These are phyloP conservation scores for Penicillium robsamsonii DNA, from an alignment of 495 filamentous ascomycete species.

Conservation along the genomic window DNA sequence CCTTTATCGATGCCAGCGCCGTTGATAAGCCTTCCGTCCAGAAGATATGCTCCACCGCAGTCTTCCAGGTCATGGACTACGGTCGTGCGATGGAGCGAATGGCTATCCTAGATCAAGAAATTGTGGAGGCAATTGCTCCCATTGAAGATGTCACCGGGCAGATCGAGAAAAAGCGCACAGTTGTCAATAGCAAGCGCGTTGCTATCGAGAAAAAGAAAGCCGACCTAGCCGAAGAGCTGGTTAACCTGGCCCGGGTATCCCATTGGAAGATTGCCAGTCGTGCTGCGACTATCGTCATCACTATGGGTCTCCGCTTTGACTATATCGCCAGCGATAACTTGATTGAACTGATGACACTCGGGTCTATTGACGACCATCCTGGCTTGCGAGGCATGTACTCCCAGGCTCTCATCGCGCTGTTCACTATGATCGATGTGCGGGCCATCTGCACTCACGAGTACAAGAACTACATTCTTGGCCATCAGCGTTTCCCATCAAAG, in stretches of 20 bases:
- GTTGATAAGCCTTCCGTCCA: constrained; percentile 94
- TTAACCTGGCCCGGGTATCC: constrained; percentile 68
- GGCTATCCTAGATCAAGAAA: constrained; percentile 76
- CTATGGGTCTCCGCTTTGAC: constrained; percentile 85
- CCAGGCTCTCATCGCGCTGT: constrained; percentile 73
- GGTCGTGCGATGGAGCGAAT: constrained; percentile 79
- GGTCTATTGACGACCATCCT: constrained; percentile 88
- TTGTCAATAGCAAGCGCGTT: constrained; percentile 68
- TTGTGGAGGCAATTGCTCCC: constrained; percentile 72
- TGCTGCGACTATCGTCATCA: constrained; percentile 83
- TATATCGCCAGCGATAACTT: constrained; percentile 76
- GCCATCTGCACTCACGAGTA: constrained; percentile 84
- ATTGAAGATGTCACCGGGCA: constrained; percentile 59
- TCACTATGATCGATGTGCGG: constrained; percentile 78
- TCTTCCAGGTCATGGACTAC: constrained; percentile 88
- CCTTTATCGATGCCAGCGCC: constrained; percentile 84
- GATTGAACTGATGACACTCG: constrained; percentile 77
- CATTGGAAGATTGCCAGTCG: constrained; percentile 96
- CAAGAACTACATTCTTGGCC: constrained; percentile 76
- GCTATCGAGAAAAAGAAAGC: constrained; percentile 81
- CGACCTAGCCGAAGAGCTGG: constrained; percentile 74
- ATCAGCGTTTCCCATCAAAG: constrained; percentile 71
- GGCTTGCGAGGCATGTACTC: constrained; percentile 78
- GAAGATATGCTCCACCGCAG: constrained; percentile 74
- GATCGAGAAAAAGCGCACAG: constrained; percentile 64